Conservation (phyloP, 75 land plant species). For the Ceratopteris richardii region DNA sequence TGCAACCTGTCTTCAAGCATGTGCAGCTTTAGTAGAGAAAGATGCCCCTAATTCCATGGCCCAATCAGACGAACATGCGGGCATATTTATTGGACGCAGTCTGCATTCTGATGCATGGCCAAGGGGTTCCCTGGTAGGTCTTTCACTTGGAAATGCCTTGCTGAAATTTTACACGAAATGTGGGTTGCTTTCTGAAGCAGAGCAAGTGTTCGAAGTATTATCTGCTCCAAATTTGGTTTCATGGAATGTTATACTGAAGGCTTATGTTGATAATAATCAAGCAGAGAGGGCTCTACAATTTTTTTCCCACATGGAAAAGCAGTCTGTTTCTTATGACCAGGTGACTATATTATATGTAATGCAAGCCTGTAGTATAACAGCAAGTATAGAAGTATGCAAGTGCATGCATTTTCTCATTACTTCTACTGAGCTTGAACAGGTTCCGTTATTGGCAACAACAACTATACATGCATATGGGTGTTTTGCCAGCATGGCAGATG, state of each 20-base stretch:
- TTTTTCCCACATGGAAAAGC: background rate
- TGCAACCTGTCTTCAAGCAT: background rate
- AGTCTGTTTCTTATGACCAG: background rate
- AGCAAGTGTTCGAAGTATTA: background rate
- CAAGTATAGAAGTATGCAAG: constrained; percentile 17
- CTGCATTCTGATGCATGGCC: background rate
- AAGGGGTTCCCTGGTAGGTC: background rate
- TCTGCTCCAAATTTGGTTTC: background rate
- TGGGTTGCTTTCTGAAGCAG: background rate
- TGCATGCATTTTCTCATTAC: constrained; percentile 13
- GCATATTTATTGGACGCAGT: background rate
- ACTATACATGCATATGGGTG: constrained; percentile 23
- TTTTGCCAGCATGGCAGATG: constrained; percentile 21
- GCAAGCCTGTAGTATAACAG: constrained; percentile 14
- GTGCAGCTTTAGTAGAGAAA: background rate
- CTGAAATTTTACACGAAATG: constrained; percentile 2
- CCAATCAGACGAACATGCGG: background rate
- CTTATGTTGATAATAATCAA: background rate
- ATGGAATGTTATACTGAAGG: background rate
- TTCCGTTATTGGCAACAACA: constrained; percentile 8
- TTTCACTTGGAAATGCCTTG: background rate
- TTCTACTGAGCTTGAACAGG: constrained; percentile 5
- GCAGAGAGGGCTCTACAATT: background rate
- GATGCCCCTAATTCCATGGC: background rate
- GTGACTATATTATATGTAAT: constrained; percentile 16